Evolutionary conservation across 2,329 filamentous ascomycete genomes (phyloP).

Genomic region (Aspergillus brasiliensis): DNA sequence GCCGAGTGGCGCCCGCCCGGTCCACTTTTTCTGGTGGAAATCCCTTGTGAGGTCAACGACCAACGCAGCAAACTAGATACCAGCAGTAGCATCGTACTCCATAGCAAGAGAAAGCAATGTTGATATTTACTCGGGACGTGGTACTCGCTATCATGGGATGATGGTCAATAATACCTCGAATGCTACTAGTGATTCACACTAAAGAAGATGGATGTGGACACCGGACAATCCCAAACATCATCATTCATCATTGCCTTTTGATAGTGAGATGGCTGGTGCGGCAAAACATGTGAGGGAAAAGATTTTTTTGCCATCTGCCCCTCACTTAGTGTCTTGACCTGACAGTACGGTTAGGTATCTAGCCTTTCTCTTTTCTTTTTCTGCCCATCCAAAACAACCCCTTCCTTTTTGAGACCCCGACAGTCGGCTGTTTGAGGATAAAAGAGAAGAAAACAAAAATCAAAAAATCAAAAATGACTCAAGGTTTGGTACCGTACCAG

Average conservation of each 20-base stretch:
- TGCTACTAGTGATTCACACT: slow-evolving; percentile 3
- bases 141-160: not conserved
- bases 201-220: slow-evolving; percentile 1
- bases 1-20: slow-evolving; percentile 22
- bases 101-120: not conserved
- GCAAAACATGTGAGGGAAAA: not conserved
- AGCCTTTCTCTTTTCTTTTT: not conserved
- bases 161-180: not conserved
- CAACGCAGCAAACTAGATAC: not conserved
- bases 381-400: not conserved
- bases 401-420: slow-evolving; percentile 6
- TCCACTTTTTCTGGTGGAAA: slow-evolving; percentile 17
- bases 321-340: slow-evolving; percentile 9
- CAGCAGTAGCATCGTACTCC: too few species aligned
- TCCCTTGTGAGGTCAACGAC: slow-evolving; percentile 18
- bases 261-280: not conserved
- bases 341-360: not conserved
- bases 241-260: not conserved
- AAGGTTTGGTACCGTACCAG: slow-evolving; percentile 5
- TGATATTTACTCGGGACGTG: not conserved
- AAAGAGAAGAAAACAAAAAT: not conserved
- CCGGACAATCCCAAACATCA: not conserved
- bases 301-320: slow-evolving; percentile 12
- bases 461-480: slow-evolving; percentile 7
- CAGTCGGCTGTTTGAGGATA: not conserved